Evolutionary conservation across 2,329 filamentous ascomycete genomes (phyloP).

Genomic region (Paraphoma chrysanthemicola): DNA sequence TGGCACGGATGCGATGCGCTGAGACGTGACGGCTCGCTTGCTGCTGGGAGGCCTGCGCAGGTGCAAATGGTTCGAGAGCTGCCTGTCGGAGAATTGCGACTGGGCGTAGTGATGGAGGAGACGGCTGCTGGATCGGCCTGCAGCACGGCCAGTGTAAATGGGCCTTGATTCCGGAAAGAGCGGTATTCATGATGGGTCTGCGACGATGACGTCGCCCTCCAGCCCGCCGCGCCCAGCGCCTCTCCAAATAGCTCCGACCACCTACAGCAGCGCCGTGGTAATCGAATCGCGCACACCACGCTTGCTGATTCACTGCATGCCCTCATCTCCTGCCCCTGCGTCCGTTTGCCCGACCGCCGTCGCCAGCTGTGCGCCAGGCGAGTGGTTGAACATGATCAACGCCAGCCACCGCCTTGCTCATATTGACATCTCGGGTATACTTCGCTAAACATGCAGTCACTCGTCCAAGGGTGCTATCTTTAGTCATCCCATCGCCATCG

Average conservation of each 20-base stretch:
- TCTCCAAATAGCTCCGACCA: not conserved
- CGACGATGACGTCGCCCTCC: constrained; percentile 6
- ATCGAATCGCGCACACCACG: not conserved
- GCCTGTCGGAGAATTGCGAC: constrained; percentile 6
- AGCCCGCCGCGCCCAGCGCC: too few species aligned
- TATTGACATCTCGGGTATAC: not conserved
- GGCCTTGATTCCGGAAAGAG: constrained; percentile 6
- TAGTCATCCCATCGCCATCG: not conserved
- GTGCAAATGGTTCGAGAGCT: not conserved
- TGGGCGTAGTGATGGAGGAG: not conserved
- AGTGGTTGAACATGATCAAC: not conserved
- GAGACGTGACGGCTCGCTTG: constrained; percentile 16
- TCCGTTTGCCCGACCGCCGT: not conserved
- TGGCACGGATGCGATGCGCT: constrained; percentile 17
- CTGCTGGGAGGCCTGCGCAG: not conserved
- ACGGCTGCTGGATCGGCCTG: constrained; percentile 1
- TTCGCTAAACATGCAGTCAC: too few species aligned
- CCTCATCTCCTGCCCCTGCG: not conserved
- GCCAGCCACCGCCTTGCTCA: constrained; percentile 1
- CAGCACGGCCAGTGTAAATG: not conserved
- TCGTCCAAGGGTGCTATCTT: not conserved
- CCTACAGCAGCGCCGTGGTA: not conserved
- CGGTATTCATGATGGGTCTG: constrained; percentile 8
- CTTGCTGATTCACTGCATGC: not conserved
- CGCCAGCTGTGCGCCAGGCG: too few species aligned